These are phyloP conservation scores for Dactylonectria macrodidyma DNA, from an alignment of 2,329 filamentous ascomycete species.

Conservation along the genomic window DNA sequence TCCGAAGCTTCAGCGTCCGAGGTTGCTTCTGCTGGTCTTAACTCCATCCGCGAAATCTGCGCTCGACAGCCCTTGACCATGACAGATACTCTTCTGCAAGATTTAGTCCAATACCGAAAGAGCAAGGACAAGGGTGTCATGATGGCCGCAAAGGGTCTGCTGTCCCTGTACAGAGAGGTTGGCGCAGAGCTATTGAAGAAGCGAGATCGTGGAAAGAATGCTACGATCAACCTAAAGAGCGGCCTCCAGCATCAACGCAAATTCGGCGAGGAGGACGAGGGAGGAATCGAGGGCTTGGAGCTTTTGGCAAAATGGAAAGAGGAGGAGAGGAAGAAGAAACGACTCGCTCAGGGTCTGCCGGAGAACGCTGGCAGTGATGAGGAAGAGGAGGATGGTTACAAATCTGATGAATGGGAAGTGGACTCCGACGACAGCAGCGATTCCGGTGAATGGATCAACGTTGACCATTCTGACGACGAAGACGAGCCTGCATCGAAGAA, in stretches of 20 bases:
- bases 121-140: slow-evolving; percentile 99
- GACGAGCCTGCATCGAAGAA: slow-evolving; percentile 74
- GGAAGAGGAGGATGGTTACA: slow-evolving; percentile 69
- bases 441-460: slow-evolving; percentile 94
- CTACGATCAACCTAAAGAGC: slow-evolving; percentile 83
- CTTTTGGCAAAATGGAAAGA: slow-evolving; percentile 94
- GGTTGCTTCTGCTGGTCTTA: slow-evolving; percentile 91
- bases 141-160: slow-evolving; percentile 95
- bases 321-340: slow-evolving; percentile 84
- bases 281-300: slow-evolving; percentile 92
- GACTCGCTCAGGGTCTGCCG: slow-evolving; percentile 76
- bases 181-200: slow-evolving; percentile 91
- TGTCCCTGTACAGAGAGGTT: slow-evolving; percentile 92
- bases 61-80: slow-evolving; percentile 95
- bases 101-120: slow-evolving; percentile 95
- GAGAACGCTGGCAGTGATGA: slow-evolving; percentile 74
- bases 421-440: slow-evolving; percentile 74
- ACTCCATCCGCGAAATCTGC: slow-evolving; percentile 95
- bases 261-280: slow-evolving; percentile 86
- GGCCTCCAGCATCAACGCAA: slow-evolving; percentile 83
- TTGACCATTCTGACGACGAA: slow-evolving; percentile 87
- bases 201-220: slow-evolving; percentile 92
- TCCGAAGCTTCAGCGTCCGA: slow-evolving; percentile 93
- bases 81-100: slow-evolving; percentile 94
- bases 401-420: slow-evolving; percentile 74